Percentiles rank a stretch among this genome's conserved stretches.
phyloP scores from a whole-genome alignment of 2,329 filamentous ascomycete species.

The Biscogniauxia sp. region DNA sequence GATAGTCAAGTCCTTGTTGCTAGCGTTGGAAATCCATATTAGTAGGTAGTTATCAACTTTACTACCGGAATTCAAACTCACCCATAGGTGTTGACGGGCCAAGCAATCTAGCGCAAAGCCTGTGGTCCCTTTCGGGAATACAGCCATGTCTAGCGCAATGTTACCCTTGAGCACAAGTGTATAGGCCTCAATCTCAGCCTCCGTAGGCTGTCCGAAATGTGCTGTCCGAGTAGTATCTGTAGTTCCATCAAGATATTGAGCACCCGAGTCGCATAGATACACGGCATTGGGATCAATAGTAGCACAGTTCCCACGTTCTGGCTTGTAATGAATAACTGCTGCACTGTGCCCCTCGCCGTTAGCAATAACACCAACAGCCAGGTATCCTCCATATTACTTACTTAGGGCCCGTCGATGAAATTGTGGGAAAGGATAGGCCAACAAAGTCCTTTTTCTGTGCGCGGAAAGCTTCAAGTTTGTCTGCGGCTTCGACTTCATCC shows the following conservation, averaged over 20 bases:
- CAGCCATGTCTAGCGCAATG: constrained; percentile 79
- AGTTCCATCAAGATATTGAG: constrained; percentile 93
- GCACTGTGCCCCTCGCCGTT: constrained; percentile 54
- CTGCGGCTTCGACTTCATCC: constrained; percentile 88
- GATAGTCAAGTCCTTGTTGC: constrained; percentile 83
- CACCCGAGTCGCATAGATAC: constrained; percentile 95
- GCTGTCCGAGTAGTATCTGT: constrained; percentile 93
- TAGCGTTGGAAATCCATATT: constrained; percentile 21
- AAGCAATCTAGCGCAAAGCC: constrained; percentile 88
- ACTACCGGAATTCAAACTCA: constrained; percentile 38
- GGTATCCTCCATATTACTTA: constrained; percentile 35
- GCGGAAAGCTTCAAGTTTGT: constrained; percentile 80
- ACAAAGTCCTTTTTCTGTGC: constrained; percentile 71
- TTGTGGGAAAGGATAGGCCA: constrained; percentile 91
- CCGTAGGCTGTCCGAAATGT: constrained; percentile 83
- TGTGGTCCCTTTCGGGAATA: constrained; percentile 93
- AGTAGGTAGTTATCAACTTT: constrained; percentile 1
- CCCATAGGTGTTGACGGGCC: constrained; percentile 90
- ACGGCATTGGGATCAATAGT: constrained; percentile 80
- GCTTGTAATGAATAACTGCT: constrained; percentile 93
- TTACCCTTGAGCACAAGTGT: constrained; percentile 94
- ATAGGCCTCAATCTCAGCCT: constrained; percentile 83
- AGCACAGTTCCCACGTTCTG: constrained; percentile 78
- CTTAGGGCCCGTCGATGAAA: constrained; percentile 86
- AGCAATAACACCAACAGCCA: constrained; percentile 3